Evolutionary conservation across 2,329 filamentous ascomycete genomes (phyloP), one percentile per base, ranked within the genome.

Genomic region (Colletotrichum spinosum): DNA sequence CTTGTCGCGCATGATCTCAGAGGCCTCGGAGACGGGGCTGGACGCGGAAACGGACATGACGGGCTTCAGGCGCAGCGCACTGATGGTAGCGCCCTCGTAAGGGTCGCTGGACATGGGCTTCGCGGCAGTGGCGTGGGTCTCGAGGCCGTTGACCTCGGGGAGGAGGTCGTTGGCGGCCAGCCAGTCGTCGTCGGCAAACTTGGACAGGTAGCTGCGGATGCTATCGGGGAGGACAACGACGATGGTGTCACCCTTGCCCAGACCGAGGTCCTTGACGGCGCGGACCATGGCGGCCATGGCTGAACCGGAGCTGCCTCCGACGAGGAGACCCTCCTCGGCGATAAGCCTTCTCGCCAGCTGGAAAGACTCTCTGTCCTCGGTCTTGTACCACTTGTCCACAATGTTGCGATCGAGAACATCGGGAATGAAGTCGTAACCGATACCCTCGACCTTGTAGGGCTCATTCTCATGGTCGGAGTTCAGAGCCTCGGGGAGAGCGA

Each of bases 131-230:
- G 77, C 33, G 73, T 76, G 50, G 78, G 82, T 58, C 82, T 88
- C 69, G 80, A 85, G 44, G 13, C 79, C 81, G 68, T 80, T 78
- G 69, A 80, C 76, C 12, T 74, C 72, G n/a, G 92, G 88, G 34
- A 98, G 86, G 33, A 99, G 92, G 76, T 95, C 91, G 80, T 99
- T 99, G 69, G 96, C 96, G 11, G 94, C 94, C 60, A 99, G 90
- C 97, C 96, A 99, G 83, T 98, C 96, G 76, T 99, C 97, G 76
- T 99, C 96, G 70, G 94, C 94, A 76, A 99, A 99, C 87, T 99
- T 99, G 82, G 92, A 95, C 34, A 99, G 88, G 78, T 99, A 99
- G 80, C 93, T 97, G 74, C 96, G 88, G 76, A 99, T 98, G 81
- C 94, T 97, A 78, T 99, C 96, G 1, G 96, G 97, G 15, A 97